Percentiles rank a stretch among this genome's conserved stretches.
Evolutionary conservation across 129 eudicot genomes (phyloP).

Genomic region (Chrysanthemum makinoi): DNA sequence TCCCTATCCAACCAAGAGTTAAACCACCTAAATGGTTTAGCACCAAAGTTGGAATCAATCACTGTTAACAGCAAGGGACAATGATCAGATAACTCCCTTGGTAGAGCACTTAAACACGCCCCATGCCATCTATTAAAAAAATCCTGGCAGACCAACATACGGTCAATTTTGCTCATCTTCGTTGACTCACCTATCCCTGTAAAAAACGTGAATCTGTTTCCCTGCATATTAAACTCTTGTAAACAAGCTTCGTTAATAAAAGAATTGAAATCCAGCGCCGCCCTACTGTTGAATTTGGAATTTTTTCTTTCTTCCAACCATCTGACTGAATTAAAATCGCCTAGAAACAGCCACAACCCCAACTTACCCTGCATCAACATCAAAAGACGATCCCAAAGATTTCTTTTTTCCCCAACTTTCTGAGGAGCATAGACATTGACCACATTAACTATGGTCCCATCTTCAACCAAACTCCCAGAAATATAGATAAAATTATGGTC

Average conservation of each 20-base stretch:
- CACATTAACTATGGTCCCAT: background rate
- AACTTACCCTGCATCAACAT: background rate
- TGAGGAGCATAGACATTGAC: background rate
- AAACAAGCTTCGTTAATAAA: background rate
- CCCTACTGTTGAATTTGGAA: background rate
- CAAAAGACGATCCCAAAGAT: background rate
- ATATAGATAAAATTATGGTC: background rate
- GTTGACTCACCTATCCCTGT: background rate
- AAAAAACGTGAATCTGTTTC: background rate
- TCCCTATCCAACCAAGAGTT: background rate
- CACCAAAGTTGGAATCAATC: background rate
- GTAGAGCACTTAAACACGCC: background rate
- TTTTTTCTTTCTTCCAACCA: background rate
- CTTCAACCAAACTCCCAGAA: background rate
- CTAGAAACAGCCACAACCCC: background rate
- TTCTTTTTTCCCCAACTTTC: background rate
- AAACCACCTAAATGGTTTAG: constrained; percentile 3
- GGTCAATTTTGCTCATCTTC: background rate
- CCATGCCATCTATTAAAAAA: background rate
- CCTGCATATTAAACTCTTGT: constrained; percentile 1
- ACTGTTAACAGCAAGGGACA: background rate
- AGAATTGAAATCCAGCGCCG: background rate
- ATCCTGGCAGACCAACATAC: background rate
- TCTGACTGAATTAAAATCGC: background rate
- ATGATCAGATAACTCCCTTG: background rate